These are phyloP conservation scores for Gynandropsis gynandra DNA, from an alignment of 345 rosid species.

Conservation along the genomic window DNA sequence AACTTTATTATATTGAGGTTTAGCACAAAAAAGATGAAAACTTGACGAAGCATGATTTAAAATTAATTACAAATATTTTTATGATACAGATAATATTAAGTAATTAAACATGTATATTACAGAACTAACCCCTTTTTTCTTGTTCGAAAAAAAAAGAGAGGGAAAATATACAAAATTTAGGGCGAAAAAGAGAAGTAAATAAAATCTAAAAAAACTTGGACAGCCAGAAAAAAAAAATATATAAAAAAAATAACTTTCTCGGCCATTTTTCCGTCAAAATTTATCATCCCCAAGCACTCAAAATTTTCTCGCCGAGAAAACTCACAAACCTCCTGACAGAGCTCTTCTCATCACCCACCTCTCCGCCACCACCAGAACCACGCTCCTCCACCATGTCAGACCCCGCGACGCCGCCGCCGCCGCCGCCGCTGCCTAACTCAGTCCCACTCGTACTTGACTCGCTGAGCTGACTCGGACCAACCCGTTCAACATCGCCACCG, in stretches of 20 bases:
- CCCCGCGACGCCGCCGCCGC: neutral
- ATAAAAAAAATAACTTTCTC: slow-evolving; percentile 15
- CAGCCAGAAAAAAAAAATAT: slow-evolving; percentile 3
- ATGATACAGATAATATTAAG: slow-evolving; percentile 2
- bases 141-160: too few species aligned
- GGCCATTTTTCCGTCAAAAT: slow-evolving; percentile 8
- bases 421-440: slow-evolving; percentile 13
- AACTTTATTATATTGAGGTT: too few species aligned
- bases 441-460: slow-evolving; percentile 22
- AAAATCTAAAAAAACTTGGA: slow-evolving; percentile 1
- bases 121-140: neutral
- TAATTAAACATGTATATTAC: slow-evolving; percentile 11
- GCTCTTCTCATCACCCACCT: slow-evolving; percentile 38
- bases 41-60: too few species aligned
- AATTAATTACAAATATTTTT: too few species aligned
- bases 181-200: neutral
- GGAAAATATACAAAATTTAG: neutral
- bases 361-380: slow-evolving; percentile 18
- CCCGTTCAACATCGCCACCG: slow-evolving; percentile 6
- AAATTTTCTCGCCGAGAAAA: slow-evolving; percentile 66
- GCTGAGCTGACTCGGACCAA: slow-evolving; percentile 22
- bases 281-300: slow-evolving; percentile 56
- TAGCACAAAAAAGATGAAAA: too few species aligned
- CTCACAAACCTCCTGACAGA: slow-evolving; percentile 42
- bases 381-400: slow-evolving; percentile 22